A percentile compares a stretch with the other conserved stretches of the same genome.
Conservation (phyloP, 2,329 filamentous ascomycete genomes). For the Coniochaeta sp. region DNA sequence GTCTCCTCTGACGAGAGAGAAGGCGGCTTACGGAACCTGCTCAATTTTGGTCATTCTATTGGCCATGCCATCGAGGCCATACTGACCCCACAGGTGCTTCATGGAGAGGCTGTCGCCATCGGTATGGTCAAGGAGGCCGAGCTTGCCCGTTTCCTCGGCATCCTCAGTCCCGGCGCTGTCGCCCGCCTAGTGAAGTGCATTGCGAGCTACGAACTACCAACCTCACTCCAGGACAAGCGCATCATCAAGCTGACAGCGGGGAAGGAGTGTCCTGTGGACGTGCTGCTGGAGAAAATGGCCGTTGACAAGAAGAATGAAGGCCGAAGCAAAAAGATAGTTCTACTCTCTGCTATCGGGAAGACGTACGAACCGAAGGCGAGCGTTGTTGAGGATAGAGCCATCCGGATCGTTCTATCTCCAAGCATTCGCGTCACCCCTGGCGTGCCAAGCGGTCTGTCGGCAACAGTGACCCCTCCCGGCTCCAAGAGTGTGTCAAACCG, state of each 20-base stretch:
- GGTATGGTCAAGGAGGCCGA: slow-evolving; percentile 99
- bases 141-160: slow-evolving; percentile 78
- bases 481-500: slow-evolving; percentile 98
- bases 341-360: slow-evolving; percentile 82
- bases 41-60: slow-evolving; percentile 98
- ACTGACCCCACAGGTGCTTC: slow-evolving; percentile 86
- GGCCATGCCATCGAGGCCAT: slow-evolving; percentile 96
- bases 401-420: slow-evolving; percentile 75
- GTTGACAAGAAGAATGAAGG: slow-evolving; percentile 99
- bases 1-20: slow-evolving; percentile 93
- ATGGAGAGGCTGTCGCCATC: slow-evolving; percentile 92
- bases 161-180: slow-evolving; percentile 79
- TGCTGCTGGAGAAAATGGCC: slow-evolving; percentile 85
- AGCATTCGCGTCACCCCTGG: slow-evolving; percentile 68
- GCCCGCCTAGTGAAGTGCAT: slow-evolving; percentile 89
- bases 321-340: slow-evolving; percentile 88
- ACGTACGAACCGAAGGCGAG: slow-evolving; percentile 84
- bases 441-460: slow-evolving; percentile 55
- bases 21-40: slow-evolving; percentile 83
- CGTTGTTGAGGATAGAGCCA: slow-evolving; percentile 77
- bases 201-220: slow-evolving; percentile 85
- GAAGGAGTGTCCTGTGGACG: slow-evolving; percentile 80
- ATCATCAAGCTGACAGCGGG: slow-evolving; percentile 77
- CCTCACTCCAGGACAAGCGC: slow-evolving; percentile 73
- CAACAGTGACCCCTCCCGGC: slow-evolving; percentile 80